Evolutionary conservation across 1,139 yeast species (phyloP).

Genomic region (Yamadazyma siamensis): DNA sequence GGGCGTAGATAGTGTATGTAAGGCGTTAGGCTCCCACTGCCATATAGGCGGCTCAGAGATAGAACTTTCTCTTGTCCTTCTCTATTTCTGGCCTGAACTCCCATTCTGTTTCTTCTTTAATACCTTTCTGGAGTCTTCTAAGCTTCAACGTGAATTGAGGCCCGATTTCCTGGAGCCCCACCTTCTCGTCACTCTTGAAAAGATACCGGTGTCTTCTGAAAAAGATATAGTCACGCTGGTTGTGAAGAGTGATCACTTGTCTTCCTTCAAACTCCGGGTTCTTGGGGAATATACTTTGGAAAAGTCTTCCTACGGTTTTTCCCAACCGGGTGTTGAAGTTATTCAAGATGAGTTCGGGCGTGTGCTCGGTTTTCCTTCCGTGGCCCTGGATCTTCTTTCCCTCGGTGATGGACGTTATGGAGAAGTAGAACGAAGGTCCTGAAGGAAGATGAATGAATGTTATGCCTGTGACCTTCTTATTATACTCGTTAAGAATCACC

Average conservation of each 20-base stretch:
- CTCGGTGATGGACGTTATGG: slow-evolving; percentile 73
- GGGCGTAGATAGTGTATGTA: too few species aligned
- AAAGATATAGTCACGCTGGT: slow-evolving; percentile 92
- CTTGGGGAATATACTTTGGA: slow-evolving; percentile 89
- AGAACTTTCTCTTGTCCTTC: slow-evolving; percentile 89
- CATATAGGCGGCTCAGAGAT: too few species aligned
- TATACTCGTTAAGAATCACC: slow-evolving; percentile 88
- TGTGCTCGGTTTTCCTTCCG: slow-evolving; percentile 85
- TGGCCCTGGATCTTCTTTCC: slow-evolving; percentile 81
- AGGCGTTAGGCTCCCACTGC: too few species aligned
- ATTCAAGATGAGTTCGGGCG: slow-evolving; percentile 87
- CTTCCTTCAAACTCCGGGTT: slow-evolving; percentile 92
- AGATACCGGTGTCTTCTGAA: slow-evolving; percentile 93
- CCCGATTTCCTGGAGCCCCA: slow-evolving; percentile 92
- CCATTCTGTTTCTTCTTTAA: slow-evolving; percentile 92
- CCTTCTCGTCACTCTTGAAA: slow-evolving; percentile 84
- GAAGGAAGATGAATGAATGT: slow-evolving; percentile 91
- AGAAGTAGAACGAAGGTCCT: slow-evolving; percentile 93
- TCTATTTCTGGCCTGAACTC: slow-evolving; percentile 97
- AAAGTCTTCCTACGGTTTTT: slow-evolving; percentile 84
- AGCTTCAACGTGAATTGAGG: slow-evolving; percentile 92
- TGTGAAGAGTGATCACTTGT: slow-evolving; percentile 91
- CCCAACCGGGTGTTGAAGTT: slow-evolving; percentile 92
- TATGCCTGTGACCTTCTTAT: slow-evolving; percentile 84
- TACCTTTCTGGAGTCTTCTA: slow-evolving; percentile 85